Conservation (phyloP, 164 flowering plant genomes). For the Macadamia integrifolia region DNA sequence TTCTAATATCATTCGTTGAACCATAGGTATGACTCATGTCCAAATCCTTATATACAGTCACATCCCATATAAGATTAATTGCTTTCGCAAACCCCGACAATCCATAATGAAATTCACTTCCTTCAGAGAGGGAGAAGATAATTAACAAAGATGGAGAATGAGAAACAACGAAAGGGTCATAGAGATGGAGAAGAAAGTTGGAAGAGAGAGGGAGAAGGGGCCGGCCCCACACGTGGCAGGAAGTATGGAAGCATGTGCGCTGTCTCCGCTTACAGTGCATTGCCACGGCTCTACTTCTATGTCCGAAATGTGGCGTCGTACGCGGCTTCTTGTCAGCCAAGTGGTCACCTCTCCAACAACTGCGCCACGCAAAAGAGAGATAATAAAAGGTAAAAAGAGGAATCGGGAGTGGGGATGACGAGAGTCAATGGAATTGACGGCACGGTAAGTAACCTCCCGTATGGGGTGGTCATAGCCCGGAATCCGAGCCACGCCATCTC, state of each 20-base stretch:
- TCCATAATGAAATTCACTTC: no score
- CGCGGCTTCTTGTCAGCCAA: background rate
- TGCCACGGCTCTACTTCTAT: conserved; percentile 9
- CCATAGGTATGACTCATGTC: no score
- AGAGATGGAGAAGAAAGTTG: no score
- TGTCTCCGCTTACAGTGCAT: conserved; percentile 15
- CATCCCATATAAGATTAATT: no score
- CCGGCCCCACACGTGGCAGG: conserved; percentile 16
- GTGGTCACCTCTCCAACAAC: no score
- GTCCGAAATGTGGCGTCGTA: conserved; percentile 8
- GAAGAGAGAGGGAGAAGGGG: background rate
- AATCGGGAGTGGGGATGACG: no score
- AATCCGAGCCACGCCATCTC: background rate
- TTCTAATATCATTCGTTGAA: no score
- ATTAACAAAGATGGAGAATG: no score
- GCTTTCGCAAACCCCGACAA: no score
- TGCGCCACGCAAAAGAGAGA: background rate
- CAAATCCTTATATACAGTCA: no score
- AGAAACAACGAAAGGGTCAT: no score
- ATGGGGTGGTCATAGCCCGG: background rate
- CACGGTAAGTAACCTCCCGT: background rate
- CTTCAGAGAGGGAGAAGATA: no score
- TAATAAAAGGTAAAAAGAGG: background rate
- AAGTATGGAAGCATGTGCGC: conserved; percentile 20
- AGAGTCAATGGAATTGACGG: background rate